Evolutionary conservation across 768 basidiomycete species (phyloP).

Genomic region (Lactifluus piperatus): DNA sequence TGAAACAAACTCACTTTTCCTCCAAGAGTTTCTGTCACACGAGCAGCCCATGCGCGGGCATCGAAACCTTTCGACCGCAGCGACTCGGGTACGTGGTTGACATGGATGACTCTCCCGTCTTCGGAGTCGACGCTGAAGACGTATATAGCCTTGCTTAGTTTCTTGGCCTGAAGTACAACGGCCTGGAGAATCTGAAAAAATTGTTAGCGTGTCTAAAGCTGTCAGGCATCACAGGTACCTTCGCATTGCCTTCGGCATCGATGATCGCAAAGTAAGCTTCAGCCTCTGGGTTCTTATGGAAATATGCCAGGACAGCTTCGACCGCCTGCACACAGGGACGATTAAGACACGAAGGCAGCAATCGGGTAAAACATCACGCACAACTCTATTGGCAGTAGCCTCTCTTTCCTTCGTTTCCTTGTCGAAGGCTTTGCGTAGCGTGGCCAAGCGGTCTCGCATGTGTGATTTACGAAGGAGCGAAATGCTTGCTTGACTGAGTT

Average conservation of each 20-base stretch:
- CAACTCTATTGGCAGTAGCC: constrained; percentile 66
- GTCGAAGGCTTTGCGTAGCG: constrained; percentile 73
- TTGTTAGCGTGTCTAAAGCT: neutral
- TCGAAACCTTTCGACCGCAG: constrained; percentile 60
- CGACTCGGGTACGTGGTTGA: constrained; percentile 68
- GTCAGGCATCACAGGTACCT: constrained; percentile 38
- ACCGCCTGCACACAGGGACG: constrained; percentile 42
- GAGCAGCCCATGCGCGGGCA: constrained; percentile 81
- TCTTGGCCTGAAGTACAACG: constrained; percentile 69
- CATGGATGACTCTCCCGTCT: constrained; percentile 73
- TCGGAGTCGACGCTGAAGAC: constrained; percentile 73
- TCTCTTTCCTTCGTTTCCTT: constrained; percentile 81
- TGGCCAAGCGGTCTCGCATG: constrained; percentile 63
- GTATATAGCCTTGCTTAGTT: constrained; percentile 77
- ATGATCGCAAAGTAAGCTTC: constrained; percentile 62
- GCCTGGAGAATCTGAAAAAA: constrained; percentile 59
- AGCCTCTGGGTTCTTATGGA: constrained; percentile 66
- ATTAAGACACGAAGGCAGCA: neutral
- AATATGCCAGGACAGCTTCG: constrained; percentile 61
- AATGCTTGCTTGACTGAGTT: constrained; percentile 83
- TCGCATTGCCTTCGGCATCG: constrained; percentile 77
- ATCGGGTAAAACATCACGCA: constrained; percentile 27
- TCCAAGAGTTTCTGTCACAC: constrained; percentile 70
- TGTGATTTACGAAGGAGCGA: constrained; percentile 76
- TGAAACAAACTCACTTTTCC: constrained; percentile 61